A percentile compares a stretch with the other conserved stretches of the same genome.
Evolutionary conservation across 495 filamentous ascomycete genomes (phyloP).

Genomic region (Tuber melanosporum): DNA sequence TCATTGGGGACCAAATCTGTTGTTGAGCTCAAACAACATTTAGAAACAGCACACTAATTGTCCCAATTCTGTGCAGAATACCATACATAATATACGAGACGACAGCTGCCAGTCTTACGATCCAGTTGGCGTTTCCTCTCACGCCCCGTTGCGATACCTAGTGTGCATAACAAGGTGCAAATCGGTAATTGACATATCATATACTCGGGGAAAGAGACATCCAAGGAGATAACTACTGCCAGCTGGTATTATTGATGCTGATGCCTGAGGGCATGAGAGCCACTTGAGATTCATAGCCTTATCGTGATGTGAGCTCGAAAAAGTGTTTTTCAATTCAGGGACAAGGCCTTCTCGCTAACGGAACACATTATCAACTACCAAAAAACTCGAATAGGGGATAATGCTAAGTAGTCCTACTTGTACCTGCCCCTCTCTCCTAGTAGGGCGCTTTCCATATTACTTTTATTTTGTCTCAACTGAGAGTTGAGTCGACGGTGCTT

Average conservation of each 20-base stretch:
- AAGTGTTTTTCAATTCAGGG: not conserved
- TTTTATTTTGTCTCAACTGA: not conserved
- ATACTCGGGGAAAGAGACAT: not conserved
- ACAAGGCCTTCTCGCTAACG: not conserved
- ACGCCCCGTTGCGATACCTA: not conserved
- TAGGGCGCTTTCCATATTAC: not conserved
- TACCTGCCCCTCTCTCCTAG: not conserved
- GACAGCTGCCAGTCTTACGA: not conserved
- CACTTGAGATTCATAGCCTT: not conserved
- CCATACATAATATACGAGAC: not conserved
- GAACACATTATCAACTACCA: not conserved
- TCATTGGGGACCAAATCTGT: not conserved
- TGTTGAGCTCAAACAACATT: not conserved
- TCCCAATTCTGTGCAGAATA: not conserved
- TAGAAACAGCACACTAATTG: not conserved
- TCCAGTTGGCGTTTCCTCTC: not conserved
- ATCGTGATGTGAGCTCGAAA: not conserved
- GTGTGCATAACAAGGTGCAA: not conserved
- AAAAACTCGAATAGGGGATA: not conserved
- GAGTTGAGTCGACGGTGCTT: not conserved
- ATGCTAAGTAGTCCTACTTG: not conserved
- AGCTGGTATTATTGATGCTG: not conserved
- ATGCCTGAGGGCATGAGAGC: not conserved
- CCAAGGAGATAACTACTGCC: not conserved
- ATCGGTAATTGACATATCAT: constrained; percentile 2